These are phyloP conservation scores for Tetrapyrgos nigripes DNA, from an alignment of 1,284 basidiomycete species.

Conservation along the genomic window DNA sequence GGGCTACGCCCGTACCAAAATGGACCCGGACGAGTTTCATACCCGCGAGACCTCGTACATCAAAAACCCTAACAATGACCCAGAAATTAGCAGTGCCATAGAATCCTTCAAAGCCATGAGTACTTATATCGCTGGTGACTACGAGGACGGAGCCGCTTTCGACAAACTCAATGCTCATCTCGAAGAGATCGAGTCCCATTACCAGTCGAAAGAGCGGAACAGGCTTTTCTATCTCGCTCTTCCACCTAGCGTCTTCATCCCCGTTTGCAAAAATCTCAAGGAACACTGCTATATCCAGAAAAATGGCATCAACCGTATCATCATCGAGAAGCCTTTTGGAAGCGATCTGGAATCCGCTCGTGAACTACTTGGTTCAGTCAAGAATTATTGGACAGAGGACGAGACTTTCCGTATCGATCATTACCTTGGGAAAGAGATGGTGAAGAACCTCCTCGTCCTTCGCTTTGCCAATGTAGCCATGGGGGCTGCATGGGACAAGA, in stretches of 20 bases:
- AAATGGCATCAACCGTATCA: slow-evolving; percentile 85
- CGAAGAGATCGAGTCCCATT: slow-evolving; percentile 77
- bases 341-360: slow-evolving; percentile 91
- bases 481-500: slow-evolving; percentile 90
- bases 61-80: slow-evolving; percentile 75
- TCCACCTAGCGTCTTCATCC: slow-evolving; percentile 92
- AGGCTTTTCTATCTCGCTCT: slow-evolving; percentile 95
- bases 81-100: slow-evolving; percentile 63
- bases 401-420: slow-evolving; percentile 99
- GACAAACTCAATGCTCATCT: slow-evolving; percentile 78
- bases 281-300: slow-evolving; percentile 78
- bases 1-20: slow-evolving; percentile 95
- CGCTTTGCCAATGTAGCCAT: slow-evolving; percentile 94
- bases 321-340: slow-evolving; percentile 97
- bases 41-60: slow-evolving; percentile 85
- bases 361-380: slow-evolving; percentile 80
- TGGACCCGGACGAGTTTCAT: slow-evolving; percentile 87
- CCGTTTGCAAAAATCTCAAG: slow-evolving; percentile 84
- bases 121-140: slow-evolving; percentile 86
- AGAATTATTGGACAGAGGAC: slow-evolving; percentile 90
- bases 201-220: slow-evolving; percentile 70
- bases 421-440: slow-evolving; percentile 99
- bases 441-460: slow-evolving; percentile 94
- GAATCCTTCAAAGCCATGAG: slow-evolving; percentile 84
- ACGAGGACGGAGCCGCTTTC: slow-evolving; percentile 86